A percentile compares a stretch with the other conserved stretches of the same genome.
These are phyloP conservation scores for Rubus parviflorus DNA, from an alignment of 306 rosid species.

Conservation along the genomic window DNA sequence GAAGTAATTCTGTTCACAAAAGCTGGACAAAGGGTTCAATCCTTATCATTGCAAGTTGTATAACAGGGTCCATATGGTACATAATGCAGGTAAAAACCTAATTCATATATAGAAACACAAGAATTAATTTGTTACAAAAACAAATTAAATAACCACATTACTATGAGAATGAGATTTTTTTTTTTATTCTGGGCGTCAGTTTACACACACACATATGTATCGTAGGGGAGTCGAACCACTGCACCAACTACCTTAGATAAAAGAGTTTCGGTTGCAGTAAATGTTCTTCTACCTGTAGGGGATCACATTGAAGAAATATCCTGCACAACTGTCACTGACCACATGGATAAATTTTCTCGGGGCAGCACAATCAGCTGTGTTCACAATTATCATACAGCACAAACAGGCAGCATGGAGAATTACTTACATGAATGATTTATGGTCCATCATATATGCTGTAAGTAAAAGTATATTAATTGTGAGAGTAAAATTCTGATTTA, in stretches of 20 bases:
- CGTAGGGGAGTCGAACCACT: too few species aligned
- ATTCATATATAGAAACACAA: not conserved
- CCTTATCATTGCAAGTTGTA: constrained; percentile 41
- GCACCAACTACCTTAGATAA: too few species aligned
- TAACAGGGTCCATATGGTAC: constrained; percentile 49
- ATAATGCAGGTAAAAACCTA: constrained; percentile 39
- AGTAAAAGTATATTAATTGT: constrained; percentile 10
- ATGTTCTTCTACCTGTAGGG: constrained; percentile 25
- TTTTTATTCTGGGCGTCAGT: too few species aligned
- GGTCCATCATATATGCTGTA: constrained; percentile 32
- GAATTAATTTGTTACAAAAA: not conserved
- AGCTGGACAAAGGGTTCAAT: constrained; percentile 45
- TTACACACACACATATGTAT: too few species aligned
- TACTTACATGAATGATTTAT: constrained; percentile 30
- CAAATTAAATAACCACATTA: not conserved
- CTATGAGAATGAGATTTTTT: not conserved
- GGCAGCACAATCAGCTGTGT: constrained; percentile 42
- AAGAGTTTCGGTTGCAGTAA: constrained; percentile 8
- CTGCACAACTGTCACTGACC: constrained; percentile 49
- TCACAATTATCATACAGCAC: constrained; percentile 28
- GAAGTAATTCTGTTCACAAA: constrained; percentile 23
- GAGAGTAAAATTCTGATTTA: not conserved
- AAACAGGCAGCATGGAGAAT: constrained; percentile 33
- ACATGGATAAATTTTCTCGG: constrained; percentile 42
- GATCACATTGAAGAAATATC: constrained; percentile 42